These are phyloP conservation scores for Discostella stelligera DNA, from an alignment of 352 stramenopile genomes.

Conservation along the genomic window DNA sequence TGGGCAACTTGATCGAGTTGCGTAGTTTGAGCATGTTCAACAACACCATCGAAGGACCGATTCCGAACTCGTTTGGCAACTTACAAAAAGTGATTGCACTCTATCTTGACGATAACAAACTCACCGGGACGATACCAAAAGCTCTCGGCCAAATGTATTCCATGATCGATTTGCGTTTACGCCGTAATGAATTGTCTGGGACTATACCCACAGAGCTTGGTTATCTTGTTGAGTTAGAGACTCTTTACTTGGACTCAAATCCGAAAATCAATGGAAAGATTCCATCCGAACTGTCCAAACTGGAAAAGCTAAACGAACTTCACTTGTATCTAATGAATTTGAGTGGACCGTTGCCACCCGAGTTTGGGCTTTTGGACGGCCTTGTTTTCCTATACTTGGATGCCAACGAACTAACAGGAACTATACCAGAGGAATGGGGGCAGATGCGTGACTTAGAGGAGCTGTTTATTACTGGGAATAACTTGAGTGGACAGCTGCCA, in stretches of 20 bases:
- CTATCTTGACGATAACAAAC: conserved; percentile 64
- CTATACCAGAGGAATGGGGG: conserved; percentile 57
- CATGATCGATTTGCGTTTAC: conserved; percentile 49
- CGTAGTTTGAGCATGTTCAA: conserved; percentile 55
- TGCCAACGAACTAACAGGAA: conserved; percentile 59
- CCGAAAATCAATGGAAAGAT: conserved; percentile 31
- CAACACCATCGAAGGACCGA: conserved; percentile 52
- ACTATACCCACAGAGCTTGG: conserved; percentile 53
- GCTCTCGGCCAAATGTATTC: conserved; percentile 48
- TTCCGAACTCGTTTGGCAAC: conserved; percentile 58
- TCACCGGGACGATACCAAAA: conserved; percentile 60
- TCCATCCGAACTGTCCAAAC: conserved; percentile 38
- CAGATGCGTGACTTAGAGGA: conserved; percentile 42
- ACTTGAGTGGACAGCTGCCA: conserved; percentile 33
- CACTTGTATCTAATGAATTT: conserved; percentile 47
- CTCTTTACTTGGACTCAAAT: conserved; percentile 47
- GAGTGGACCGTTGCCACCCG: conserved; percentile 34
- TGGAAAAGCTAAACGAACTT: conserved; percentile 39
- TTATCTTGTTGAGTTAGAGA: conserved; percentile 29
- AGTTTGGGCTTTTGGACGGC: conserved; percentile 41
- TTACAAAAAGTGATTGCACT: conserved; percentile 45
- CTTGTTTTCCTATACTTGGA: conserved; percentile 50
- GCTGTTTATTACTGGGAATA: conserved; percentile 42
- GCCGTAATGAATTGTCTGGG: conserved; percentile 54
- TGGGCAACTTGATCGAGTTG: conserved; percentile 40